Base-by-base conservation (phyloP, 768 basidiomycete species). In the Leucosporidium scottii region DNA sequence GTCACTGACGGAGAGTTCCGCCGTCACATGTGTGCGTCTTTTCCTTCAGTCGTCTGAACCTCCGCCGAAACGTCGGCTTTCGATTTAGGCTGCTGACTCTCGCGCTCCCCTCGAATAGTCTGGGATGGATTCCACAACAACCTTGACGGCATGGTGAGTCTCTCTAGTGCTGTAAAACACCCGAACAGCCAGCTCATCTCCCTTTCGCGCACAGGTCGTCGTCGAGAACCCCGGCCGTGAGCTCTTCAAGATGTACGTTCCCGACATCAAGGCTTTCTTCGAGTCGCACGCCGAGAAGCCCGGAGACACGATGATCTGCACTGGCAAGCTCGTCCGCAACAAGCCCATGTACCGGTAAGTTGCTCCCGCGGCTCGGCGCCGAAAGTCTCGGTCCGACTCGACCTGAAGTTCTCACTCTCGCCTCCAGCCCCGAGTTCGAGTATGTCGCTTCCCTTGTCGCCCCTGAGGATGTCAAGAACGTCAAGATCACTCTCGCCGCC, bases 401-500 rank as follows among this genome's bases (percentile, higher is more conserved):
- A 8, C 6, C 30, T 4, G 0, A 6, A n/a, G n/a, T n/a, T n/a
- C 48, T 49, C 23, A 57, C 39, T 17, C n/a, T 23, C 17, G 8
- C 6, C 25, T 13, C 12, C 57, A 63, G 67, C 28, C 73, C 68
- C 62, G 74, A 75, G 63, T 72, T 76, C 56, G 65, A 72, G 49
- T 69, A 53, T 66, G 25, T 74, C 54, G 59, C 62, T 56, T 65
- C 64, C 18, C 31, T 67, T 49, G 66, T 75, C 59, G 56, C 71
- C 34, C 64, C 68, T n/a, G 66, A 71, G 27, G 71, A 75, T 50
- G 84, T 87, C 66, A 82, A 82, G 74, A 80, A 82, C 74, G 82
- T 89, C 77, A 90, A 91, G 76, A 74, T 89, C 66, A 89, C 86
- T 20, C 80, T 88, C 77, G 86, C 84, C 67, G 84, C 87, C 0